These are phyloP conservation scores for Arachis stenosperma DNA, from an alignment of 306 rosid genomes.

Conservation along the genomic window DNA sequence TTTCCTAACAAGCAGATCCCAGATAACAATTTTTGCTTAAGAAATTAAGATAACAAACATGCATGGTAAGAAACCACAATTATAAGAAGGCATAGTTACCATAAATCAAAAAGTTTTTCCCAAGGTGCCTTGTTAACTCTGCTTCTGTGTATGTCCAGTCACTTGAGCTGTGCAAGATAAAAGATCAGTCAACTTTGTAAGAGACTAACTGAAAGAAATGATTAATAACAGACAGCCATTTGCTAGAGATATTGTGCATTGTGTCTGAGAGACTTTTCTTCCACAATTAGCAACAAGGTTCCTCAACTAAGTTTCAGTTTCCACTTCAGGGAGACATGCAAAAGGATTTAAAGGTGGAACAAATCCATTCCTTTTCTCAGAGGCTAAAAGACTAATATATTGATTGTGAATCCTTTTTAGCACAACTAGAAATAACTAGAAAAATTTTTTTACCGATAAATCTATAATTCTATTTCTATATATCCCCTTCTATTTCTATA, in stretches of 20 bases:
- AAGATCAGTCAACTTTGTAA: conserved; percentile 41
- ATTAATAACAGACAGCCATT: background rate
- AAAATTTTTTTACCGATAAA: too few relatives aligned
- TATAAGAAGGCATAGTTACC: conserved; percentile 50
- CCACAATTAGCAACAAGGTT: background rate
- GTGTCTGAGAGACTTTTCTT: background rate
- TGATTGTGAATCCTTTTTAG: too few relatives aligned
- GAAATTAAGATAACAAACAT: background rate
- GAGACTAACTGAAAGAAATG: conserved; percentile 16
- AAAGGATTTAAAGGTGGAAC: conserved; percentile 13
- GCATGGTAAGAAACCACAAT: conserved; percentile 8
- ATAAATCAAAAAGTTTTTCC: conserved; percentile 75
- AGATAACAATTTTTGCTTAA: background rate
- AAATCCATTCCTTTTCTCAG: background rate
- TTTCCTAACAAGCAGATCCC: conserved; percentile 7
- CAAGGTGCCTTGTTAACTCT: conserved; percentile 77
- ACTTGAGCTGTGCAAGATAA: conserved; percentile 69
- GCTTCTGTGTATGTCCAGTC: conserved; percentile 93
- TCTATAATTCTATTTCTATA: too few relatives aligned
- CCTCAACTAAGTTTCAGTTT: background rate
- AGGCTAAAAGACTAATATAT: too few relatives aligned
- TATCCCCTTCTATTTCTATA: too few relatives aligned
- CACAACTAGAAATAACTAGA: too few relatives aligned
- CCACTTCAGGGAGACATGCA: background rate
- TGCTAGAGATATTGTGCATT: background rate